Evolutionary conservation across 1,284 basidiomycete genomes (phyloP).

Genomic region (Tilletia horrida): DNA sequence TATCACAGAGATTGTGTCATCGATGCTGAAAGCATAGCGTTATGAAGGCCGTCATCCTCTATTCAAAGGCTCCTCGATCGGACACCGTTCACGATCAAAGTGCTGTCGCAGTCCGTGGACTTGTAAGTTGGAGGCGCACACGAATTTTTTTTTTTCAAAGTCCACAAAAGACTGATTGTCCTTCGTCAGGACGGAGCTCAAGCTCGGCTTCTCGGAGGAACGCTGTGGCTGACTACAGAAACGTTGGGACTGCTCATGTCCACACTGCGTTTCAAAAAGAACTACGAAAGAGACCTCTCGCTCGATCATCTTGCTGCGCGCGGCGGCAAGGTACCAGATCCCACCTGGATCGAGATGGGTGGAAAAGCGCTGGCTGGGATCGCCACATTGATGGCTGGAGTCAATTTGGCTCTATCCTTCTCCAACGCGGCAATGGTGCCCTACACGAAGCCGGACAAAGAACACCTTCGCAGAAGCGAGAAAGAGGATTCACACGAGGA

Average conservation of each 20-base stretch:
- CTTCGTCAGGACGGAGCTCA: not conserved
- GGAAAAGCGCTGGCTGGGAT: not conserved
- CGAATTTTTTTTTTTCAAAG: too few relatives aligned
- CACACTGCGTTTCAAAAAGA: constrained; percentile 6
- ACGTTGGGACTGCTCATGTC: not conserved
- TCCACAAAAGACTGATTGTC: not conserved
- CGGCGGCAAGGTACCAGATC: not conserved
- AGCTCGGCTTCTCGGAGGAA: not conserved
- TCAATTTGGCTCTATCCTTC: not conserved
- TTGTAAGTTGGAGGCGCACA: too few relatives aligned
- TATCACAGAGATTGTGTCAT: too few relatives aligned
- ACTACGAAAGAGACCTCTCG: not conserved
- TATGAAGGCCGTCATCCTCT: too few relatives aligned
- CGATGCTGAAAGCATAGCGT: too few relatives aligned
- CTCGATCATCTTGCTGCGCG: not conserved
- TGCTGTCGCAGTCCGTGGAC: too few relatives aligned
- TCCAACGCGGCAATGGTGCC: not conserved
- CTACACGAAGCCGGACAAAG: not conserved
- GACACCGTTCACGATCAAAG: too few relatives aligned
- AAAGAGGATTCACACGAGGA: too few relatives aligned
- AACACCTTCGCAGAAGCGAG: too few relatives aligned
- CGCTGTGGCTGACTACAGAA: not conserved
- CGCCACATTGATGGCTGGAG: not conserved
- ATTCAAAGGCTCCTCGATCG: too few relatives aligned
- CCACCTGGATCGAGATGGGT: not conserved